Percentiles rank a stretch among this genome's conserved stretches.
Evolutionary conservation across 2,329 filamentous ascomycete species (phyloP).

Genomic region (Aspergillus neotritici): DNA sequence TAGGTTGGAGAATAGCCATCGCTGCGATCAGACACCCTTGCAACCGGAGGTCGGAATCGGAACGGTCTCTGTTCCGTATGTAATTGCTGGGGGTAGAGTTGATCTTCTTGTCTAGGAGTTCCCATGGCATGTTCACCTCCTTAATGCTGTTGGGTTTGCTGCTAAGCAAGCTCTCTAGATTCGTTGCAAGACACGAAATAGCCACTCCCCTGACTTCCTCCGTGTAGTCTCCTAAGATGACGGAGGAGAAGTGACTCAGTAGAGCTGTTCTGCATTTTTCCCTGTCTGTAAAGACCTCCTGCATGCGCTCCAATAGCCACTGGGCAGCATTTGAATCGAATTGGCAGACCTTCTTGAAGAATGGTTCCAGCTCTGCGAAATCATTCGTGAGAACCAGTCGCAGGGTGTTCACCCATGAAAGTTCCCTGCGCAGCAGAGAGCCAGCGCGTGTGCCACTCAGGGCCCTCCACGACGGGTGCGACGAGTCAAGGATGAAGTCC

Average conservation of each 20-base stretch:
- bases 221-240: slow-evolving; percentile 23
- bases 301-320: slow-evolving; percentile 32
- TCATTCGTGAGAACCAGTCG: slow-evolving; percentile 17
- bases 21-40: slow-evolving; percentile 34
- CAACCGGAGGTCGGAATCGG: slow-evolving; percentile 33
- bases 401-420: slow-evolving; percentile 28
- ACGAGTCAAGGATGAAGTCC: slow-evolving; percentile 22
- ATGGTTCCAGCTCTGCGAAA: slow-evolving; percentile 14
- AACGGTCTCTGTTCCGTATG: slow-evolving; percentile 33
- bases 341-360: slow-evolving; percentile 22
- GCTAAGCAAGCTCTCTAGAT: slow-evolving; percentile 25
- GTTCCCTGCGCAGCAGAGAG: slow-evolving; percentile 32
- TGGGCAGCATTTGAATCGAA: slow-evolving; percentile 31
- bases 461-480: slow-evolving; percentile 22
- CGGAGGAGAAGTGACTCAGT: slow-evolving; percentile 25
- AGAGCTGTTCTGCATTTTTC: slow-evolving; percentile 19
- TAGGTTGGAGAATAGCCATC: slow-evolving; percentile 11
- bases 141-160: slow-evolving; percentile 11
- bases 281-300: slow-evolving; percentile 19
- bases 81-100: slow-evolving; percentile 18
- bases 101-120: slow-evolving; percentile 22
- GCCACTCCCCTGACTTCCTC: slow-evolving; percentile 26
- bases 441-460: slow-evolving; percentile 27
- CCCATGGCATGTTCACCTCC: slow-evolving; percentile 24
- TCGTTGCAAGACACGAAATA: slow-evolving; percentile 29